These are phyloP conservation scores for Aspergillus sojae DNA, from an alignment of 2,329 filamentous ascomycete genomes.

Conservation along the genomic window DNA sequence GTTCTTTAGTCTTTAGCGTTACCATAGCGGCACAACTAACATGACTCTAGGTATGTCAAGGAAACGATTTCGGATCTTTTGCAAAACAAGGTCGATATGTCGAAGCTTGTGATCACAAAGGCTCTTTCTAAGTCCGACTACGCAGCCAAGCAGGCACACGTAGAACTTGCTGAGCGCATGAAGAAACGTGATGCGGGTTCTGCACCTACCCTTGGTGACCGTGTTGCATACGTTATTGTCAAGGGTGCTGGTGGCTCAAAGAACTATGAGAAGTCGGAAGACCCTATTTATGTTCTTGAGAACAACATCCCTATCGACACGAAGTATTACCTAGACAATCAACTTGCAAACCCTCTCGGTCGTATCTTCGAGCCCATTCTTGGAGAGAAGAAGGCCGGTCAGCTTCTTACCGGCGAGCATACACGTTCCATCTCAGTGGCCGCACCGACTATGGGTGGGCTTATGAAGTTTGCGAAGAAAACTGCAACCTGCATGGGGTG, in stretches of 20 bases:
- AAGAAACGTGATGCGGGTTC: conserved; percentile 94
- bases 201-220: conserved; percentile 87
- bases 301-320: conserved; percentile 98
- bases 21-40: conserved; percentile 36
- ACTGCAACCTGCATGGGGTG: conserved; percentile 98
- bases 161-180: conserved; percentile 94
- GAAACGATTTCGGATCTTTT: conserved; percentile 91
- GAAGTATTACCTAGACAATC: conserved; percentile 97
- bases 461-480: conserved; percentile 99
- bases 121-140: conserved; percentile 90
- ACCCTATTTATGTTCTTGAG: conserved; percentile 94
- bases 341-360: conserved; percentile 88
- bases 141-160: conserved; percentile 89
- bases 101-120: conserved; percentile 98
- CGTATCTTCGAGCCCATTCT: conserved; percentile 98
- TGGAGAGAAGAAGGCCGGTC: conserved; percentile 86
- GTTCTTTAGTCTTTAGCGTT: not conserved
- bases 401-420: conserved; percentile 87
- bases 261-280: conserved; percentile 96
- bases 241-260: conserved; percentile 86
- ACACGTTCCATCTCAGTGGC: conserved; percentile 93
- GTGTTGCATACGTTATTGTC: conserved; percentile 97
- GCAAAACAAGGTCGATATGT: conserved; percentile 98
- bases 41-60: conserved; percentile 77
- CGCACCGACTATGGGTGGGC: conserved; percentile 83